Evolutionary conservation across 768 basidiomycete genomes (phyloP).

Genomic region (Pisolithus marmoratus): DNA sequence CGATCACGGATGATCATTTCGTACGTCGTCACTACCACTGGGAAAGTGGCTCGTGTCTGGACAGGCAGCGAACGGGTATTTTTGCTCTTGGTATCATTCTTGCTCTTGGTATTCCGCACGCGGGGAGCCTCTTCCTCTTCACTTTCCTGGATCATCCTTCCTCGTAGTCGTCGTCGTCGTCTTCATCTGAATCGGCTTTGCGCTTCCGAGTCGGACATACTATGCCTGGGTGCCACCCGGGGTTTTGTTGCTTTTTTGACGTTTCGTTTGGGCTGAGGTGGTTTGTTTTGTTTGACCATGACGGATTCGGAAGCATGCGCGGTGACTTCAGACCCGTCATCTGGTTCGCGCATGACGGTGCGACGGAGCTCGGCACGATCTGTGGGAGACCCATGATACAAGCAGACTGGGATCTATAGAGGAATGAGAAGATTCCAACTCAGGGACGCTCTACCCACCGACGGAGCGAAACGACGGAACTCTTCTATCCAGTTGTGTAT

Average conservation of each 20-base stretch:
- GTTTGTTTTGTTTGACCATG: constrained; percentile 14
- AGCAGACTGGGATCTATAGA: constrained; percentile 73
- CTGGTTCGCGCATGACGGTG: constrained; percentile 44
- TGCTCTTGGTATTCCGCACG: not conserved
- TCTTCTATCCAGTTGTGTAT: constrained; percentile 89
- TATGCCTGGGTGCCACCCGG: constrained; percentile 8
- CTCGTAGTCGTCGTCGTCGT: constrained; percentile 14
- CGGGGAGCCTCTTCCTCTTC: not conserved
- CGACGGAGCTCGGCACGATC: constrained; percentile 77
- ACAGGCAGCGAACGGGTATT: not conserved
- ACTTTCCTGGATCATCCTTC: not conserved
- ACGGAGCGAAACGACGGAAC: constrained; percentile 78
- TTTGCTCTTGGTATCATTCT: not conserved
- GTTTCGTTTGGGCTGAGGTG: constrained; percentile 16
- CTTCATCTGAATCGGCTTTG: constrained; percentile 11
- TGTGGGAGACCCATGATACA: constrained; percentile 83
- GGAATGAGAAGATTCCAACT: not conserved
- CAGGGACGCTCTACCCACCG: constrained; percentile 35
- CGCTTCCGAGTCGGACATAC: constrained; percentile 16
- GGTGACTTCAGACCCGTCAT: constrained; percentile 18
- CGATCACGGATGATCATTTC: constrained; percentile 89
- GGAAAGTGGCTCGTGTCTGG: constrained; percentile 44
- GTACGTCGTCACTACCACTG: constrained; percentile 86
- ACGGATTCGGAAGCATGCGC: constrained; percentile 20
- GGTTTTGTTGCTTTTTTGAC: constrained; percentile 2